These are phyloP conservation scores for Leccinum pallidistipes DNA, from an alignment of 1,284 basidiomycete genomes.

Conservation along the genomic window DNA sequence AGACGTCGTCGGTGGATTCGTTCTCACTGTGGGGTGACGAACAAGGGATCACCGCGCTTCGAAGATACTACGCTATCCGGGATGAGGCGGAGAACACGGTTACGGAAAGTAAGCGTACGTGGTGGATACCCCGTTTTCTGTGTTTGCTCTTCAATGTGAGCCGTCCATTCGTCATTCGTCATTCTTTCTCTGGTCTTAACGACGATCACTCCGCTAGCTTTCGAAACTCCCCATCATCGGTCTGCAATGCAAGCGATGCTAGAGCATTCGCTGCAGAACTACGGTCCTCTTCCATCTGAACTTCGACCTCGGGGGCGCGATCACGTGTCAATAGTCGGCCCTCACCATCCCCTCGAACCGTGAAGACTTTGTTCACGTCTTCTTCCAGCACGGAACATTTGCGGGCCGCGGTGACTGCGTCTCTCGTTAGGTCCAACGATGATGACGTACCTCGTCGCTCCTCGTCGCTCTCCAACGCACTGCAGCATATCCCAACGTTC, in stretches of 20 bases:
- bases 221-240: conserved; percentile 63
- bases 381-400: conserved; percentile 45
- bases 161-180: conserved; percentile 4
- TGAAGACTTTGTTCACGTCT: conserved; percentile 40
- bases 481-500: conserved; percentile 18
- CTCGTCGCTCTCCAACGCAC: neutral
- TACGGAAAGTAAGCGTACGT: conserved; percentile 60
- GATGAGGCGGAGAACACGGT: conserved; percentile 69
- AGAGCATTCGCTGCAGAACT: conserved; percentile 69
- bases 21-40: conserved; percentile 60
- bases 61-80: conserved; percentile 66
- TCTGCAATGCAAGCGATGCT: conserved; percentile 70
- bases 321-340: conserved; percentile 68
- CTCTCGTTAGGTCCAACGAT: conserved; percentile 23
- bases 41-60: conserved; percentile 54
- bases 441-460: conserved; percentile 2
- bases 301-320: conserved; percentile 56
- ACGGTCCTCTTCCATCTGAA: conserved; percentile 67
- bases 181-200: conserved; percentile 4
- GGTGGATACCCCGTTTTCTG: conserved; percentile 74
- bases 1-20: conserved; percentile 49
- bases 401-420: conserved; percentile 29
- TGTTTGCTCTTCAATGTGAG: conserved; percentile 74
- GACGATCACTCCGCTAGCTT: conserved; percentile 45
- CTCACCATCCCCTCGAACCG: conserved; percentile 62